Evolutionary conservation across 2,329 filamentous ascomycete species (phyloP).

Genomic region (Aspergillus intermedius): DNA sequence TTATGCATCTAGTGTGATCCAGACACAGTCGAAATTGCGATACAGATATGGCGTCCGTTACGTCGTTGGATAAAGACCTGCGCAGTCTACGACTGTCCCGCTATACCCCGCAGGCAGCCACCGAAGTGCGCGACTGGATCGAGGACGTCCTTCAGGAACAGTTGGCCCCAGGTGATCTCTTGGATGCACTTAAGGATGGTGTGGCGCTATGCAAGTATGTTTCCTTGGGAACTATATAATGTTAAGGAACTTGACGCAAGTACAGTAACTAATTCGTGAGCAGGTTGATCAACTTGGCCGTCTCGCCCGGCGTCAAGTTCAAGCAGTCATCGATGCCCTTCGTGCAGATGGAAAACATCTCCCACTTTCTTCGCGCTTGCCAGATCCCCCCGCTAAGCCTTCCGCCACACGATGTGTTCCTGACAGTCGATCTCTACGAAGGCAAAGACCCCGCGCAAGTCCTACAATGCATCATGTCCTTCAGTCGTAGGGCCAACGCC

Average conservation of each 20-base stretch:
- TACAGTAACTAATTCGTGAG: conserved; percentile 6
- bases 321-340: conserved; percentile 94
- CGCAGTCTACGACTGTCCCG: conserved; percentile 85
- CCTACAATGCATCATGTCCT: conserved; percentile 82
- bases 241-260: not conserved
- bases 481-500: conserved; percentile 76
- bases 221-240: too few species aligned
- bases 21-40: not conserved
- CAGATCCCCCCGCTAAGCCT: conserved; percentile 78
- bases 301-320: conserved; percentile 75
- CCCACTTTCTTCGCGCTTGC: conserved; percentile 85
- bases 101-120: conserved; percentile 85
- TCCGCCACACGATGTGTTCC: conserved; percentile 88
- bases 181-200: conserved; percentile 84
- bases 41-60: conserved; percentile 77
- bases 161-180: conserved; percentile 66
- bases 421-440: conserved; percentile 95
- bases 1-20: not conserved
- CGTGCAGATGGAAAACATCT: conserved; percentile 99
- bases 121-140: conserved; percentile 80
- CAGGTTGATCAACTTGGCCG: conserved; percentile 75
- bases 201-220: conserved; percentile 83
- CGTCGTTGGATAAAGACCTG: conserved; percentile 91
- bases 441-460: conserved; percentile 94
- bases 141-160: conserved; percentile 70